Evolutionary conservation across 345 rosid genomes (phyloP).

Genomic region (Eucalyptus lansdowneana): DNA sequence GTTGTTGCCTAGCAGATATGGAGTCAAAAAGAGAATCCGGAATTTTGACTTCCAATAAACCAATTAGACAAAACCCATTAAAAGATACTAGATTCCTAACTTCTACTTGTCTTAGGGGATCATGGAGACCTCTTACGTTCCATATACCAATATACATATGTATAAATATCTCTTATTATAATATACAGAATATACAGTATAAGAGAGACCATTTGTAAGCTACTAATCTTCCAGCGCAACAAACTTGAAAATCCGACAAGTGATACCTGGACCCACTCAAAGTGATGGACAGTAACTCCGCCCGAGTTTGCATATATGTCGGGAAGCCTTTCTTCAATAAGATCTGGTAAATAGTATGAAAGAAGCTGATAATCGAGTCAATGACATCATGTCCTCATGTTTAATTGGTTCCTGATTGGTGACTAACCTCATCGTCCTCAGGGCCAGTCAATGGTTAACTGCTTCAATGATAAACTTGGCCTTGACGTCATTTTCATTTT

Average conservation of each 20-base stretch:
- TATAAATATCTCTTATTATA: no score
- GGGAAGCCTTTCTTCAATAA: slow-evolving; percentile 89
- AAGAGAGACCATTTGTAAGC: neutral
- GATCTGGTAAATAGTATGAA: slow-evolving; percentile 20
- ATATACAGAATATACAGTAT: no score
- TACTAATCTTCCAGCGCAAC: neutral
- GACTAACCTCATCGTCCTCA: slow-evolving; percentile 76
- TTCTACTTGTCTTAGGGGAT: no score
- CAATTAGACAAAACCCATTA: no score
- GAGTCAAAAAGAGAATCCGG: no score
- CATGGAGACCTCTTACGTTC: no score
- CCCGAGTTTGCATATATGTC: slow-evolving; percentile 91
- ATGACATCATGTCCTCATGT: neutral
- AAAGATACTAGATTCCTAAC: no score
- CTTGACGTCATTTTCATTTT: slow-evolving; percentile 75
- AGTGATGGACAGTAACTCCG: slow-evolving; percentile 90
- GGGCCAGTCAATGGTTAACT: slow-evolving; percentile 90
- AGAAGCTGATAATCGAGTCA: neutral
- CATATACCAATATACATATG: no score
- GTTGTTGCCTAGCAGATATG: accelerated
- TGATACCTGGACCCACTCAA: slow-evolving; percentile 96
- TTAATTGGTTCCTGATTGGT: neutral
- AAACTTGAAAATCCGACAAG: neutral
- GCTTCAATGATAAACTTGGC: slow-evolving; percentile 92
- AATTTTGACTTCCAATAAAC: no score